phyloP scores from a whole-genome alignment of 805 yeast species.

The Myxozyma monticola region DNA sequence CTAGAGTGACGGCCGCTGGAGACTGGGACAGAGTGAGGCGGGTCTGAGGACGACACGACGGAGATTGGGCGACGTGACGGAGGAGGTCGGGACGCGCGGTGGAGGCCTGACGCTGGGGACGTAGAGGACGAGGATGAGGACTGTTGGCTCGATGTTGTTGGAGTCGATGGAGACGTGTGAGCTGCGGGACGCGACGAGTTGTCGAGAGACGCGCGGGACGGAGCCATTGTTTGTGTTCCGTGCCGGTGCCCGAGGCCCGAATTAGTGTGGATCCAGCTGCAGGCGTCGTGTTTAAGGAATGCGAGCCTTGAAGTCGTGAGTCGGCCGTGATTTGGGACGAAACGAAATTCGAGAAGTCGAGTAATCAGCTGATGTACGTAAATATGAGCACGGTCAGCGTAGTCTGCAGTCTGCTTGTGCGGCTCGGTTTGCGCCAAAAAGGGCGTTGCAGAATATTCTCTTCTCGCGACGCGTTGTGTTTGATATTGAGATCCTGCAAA shows the following conservation, averaged over 20 bases:
- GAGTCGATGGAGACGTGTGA: background rate
- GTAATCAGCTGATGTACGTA: no score
- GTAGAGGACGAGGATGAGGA: no score
- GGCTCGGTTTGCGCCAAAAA: background rate
- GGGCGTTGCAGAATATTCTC: constrained; percentile 12
- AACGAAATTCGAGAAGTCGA: no score
- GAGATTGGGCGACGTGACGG: constrained; percentile 1
- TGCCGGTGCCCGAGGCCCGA: no score
- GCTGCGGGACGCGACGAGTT: constrained; percentile 4
- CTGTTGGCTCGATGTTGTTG: background rate
- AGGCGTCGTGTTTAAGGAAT: no score
- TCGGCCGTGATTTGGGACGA: no score
- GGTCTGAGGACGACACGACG: constrained; percentile 4
- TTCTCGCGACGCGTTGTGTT: constrained; percentile 4
- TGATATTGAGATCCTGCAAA: no score
- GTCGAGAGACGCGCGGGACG: no score
- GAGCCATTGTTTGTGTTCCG: no score
- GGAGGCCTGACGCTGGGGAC: background rate
- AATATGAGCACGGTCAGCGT: constrained; percentile 2
- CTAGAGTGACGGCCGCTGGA: constrained; percentile 3
- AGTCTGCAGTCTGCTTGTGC: background rate
- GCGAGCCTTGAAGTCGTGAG: no score
- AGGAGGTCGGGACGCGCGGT: background rate
- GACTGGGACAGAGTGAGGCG: constrained; percentile 2
- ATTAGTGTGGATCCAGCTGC: no score